Evolutionary conservation across 805 yeast species (phyloP).

Genomic region (Wickerhamiella sergipiensis): DNA sequence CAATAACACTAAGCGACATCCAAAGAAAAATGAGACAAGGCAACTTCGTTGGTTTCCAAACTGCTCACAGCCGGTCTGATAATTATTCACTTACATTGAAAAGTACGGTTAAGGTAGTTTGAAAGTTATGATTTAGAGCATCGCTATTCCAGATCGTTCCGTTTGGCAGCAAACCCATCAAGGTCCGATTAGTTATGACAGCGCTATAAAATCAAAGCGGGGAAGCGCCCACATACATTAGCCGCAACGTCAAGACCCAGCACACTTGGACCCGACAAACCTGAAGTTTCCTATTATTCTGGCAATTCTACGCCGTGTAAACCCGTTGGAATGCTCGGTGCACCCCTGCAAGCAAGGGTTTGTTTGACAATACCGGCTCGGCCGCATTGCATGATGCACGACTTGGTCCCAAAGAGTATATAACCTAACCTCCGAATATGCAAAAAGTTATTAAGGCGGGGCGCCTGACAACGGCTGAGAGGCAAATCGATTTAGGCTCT

Average conservation of each 20-base stretch:
- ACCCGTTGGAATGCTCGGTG: background rate
- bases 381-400: background rate
- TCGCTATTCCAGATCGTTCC: background rate
- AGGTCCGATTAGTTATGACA: background rate
- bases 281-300: too few relatives aligned
- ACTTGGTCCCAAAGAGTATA: background rate
- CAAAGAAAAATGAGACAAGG: too few relatives aligned
- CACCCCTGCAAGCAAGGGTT: background rate
- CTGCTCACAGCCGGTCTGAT: too few relatives aligned
- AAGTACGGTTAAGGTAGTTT: too few relatives aligned
- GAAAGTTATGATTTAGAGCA: background rate
- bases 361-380: background rate
- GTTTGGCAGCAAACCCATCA: background rate
- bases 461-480: background rate
- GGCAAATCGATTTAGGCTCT: background rate
- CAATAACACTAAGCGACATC: background rate
- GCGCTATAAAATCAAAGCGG: background rate
- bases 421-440: background rate
- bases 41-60: too few relatives aligned
- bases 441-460: background rate
- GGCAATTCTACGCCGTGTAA: background rate
- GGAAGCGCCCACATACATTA: background rate
- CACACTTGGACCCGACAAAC: too few relatives aligned
- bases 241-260: too few relatives aligned
- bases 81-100: too few relatives aligned